Base-by-base conservation (phyloP, 1,139 yeast genomes). In the Saccharomyces hybrid region DNA sequence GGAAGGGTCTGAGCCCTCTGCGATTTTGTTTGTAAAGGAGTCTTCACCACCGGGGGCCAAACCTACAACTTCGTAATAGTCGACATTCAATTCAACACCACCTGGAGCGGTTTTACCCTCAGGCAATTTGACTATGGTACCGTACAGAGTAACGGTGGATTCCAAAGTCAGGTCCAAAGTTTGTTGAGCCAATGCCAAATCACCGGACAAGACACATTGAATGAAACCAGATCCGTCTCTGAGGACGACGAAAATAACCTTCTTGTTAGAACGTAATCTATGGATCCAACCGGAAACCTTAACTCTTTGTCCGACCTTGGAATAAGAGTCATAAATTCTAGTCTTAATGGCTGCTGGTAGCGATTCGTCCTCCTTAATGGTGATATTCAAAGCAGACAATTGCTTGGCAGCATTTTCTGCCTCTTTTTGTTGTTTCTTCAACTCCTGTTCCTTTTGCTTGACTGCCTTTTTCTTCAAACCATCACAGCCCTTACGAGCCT, bases 31-130 rank as follows among this genome's bases (percentile, higher is more conserved):
- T 67, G 96, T 82, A 77, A 95, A 86, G 5, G 99, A 83, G 50
- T 91, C 98, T 51, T 89, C 96, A 55, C 99, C 99, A 59, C 93
- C 76, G 64, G 99, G 99, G 47, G 99, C 99, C 61, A 88, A 79
- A 53, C 97, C 96, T 57, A 91, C 78, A 53, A 95, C 77, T 71
- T 85, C 84, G 73, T 89, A 95, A 76, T 79, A 93, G 73, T 93
- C 99, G 54, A 86, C 97, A 61, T 80, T 79, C 65, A 95, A 80
- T 75, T 95, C 99, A 61, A 93, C 96, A 56, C 96, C 96, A 59
- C 98, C 99, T 57, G 98, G 97, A 5, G 99, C 99, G 62, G 86
- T 78, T 73, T 95, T 91, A 61, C 99, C 99, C 70, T 90, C 97
- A 54, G 98, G 98, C 52, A 95, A 79, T 66, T 85, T 82, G 70